Evolutionary conservation across 176 grass and related monocot species (phyloP).

Genomic region (Eragrostis nindensis): DNA sequence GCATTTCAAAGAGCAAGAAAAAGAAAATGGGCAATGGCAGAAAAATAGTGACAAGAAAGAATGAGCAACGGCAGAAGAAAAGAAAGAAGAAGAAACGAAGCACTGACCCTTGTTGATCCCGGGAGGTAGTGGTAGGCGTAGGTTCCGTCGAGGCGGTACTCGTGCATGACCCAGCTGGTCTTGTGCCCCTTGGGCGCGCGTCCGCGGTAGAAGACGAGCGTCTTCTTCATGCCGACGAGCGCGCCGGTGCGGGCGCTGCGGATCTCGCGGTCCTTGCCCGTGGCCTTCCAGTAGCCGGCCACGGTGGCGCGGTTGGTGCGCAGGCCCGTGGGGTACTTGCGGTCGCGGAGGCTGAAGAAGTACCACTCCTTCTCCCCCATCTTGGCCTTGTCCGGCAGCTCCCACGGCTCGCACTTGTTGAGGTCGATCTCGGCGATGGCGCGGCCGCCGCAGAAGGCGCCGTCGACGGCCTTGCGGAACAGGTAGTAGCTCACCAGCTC

Average conservation of each 20-base stretch:
- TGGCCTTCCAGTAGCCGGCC: conserved; percentile 97
- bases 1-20: no score
- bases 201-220: conserved; percentile 89
- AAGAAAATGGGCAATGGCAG: no score
- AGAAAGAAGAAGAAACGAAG: no score
- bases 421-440: conserved; percentile 92
- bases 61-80: no score
- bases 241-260: conserved; percentile 51
- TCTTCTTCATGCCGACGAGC: conserved; percentile 98
- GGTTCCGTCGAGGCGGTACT: conserved; percentile 80
- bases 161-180: conserved; percentile 97
- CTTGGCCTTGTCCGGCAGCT: conserved; percentile 85
- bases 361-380: conserved; percentile 98
- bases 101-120: conserved; percentile 58
- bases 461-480: conserved; percentile 74
- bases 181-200: conserved; percentile 88
- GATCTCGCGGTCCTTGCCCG: conserved; percentile 97
- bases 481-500: conserved; percentile 95
- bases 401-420: conserved; percentile 94
- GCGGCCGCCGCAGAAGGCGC: conserved; percentile 71
- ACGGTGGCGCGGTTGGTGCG: conserved; percentile 89
- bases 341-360: conserved; percentile 96
- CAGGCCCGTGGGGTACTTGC: conserved; percentile 95
- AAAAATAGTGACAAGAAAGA: no score
- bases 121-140: conserved; percentile 75